A percentile compares a stretch with the other conserved stretches of the same genome.
phyloP scores from a whole-genome alignment of 371 early-diverging fungal species.

The Syncephalastrum monosporum region DNA sequence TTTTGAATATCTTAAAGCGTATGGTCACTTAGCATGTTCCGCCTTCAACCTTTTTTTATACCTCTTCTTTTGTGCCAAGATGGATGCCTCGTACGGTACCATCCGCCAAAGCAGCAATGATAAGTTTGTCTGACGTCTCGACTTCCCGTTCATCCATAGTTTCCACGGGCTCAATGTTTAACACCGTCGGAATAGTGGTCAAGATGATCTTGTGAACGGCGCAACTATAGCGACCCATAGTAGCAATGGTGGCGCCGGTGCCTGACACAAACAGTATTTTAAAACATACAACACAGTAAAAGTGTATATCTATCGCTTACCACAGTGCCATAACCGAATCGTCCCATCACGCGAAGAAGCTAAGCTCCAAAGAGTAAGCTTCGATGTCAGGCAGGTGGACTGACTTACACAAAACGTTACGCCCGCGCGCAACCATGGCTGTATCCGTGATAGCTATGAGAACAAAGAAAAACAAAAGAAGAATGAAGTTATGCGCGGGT shows the following conservation, averaged over 20 bases:
- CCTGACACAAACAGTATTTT: constrained; percentile 15
- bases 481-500: neutral
- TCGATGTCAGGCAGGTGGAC: neutral
- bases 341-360: constrained; percentile 61
- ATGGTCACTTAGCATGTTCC: neutral
- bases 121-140: constrained; percentile 48
- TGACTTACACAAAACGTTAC: constrained; percentile 57
- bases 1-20: constrained; percentile 23
- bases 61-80: constrained; percentile 55
- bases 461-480: neutral
- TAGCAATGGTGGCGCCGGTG: constrained; percentile 40
- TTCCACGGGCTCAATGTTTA: constrained; percentile 14
- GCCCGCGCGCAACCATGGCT: constrained; percentile 54
- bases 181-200: constrained; percentile 20
- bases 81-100: constrained; percentile 51
- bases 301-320: constrained; percentile 16
- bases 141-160: constrained; percentile 51
- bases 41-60: constrained; percentile 13
- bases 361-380: constrained; percentile 4
- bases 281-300: too few species aligned
- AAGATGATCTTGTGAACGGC: constrained; percentile 40
- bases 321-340: constrained; percentile 58
- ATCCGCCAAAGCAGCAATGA: constrained; percentile 45
- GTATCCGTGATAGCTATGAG: constrained; percentile 52
- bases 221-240: constrained; percentile 24